Evolutionary conservation across 352 stramenopile species (phyloP).

Genomic region (Phytophthora multivora): DNA sequence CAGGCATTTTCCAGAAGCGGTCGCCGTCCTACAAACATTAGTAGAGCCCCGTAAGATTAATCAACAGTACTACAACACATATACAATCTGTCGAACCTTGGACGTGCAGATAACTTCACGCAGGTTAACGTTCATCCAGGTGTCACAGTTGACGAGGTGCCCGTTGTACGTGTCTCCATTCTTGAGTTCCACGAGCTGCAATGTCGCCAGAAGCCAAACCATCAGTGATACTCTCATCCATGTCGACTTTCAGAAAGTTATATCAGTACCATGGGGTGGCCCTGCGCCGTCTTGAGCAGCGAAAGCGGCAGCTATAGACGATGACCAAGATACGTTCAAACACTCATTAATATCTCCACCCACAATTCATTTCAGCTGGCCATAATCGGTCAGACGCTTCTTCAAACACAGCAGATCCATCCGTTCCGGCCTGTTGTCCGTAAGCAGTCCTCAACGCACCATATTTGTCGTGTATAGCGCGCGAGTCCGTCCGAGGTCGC

Average conservation of each 20-base stretch:
- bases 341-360: constrained; percentile 2
- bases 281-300: constrained; percentile 95
- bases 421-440: neutral
- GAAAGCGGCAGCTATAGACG: constrained; percentile 92
- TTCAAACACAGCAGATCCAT: neutral
- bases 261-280: constrained; percentile 89
- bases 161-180: constrained; percentile 99
- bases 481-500: constrained; percentile 5
- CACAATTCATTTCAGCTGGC: neutral
- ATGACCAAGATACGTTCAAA: constrained; percentile 26
- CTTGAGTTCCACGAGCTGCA: constrained; percentile 98
- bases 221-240: neutral
- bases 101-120: constrained; percentile 99
- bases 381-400: neutral
- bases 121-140: constrained; percentile 99
- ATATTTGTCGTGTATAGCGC: constrained; percentile 19
- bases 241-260: neutral
- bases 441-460: constrained; percentile 16
- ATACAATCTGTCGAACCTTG: constrained; percentile 52
- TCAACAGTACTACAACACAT: neutral
- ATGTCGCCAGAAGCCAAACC: neutral
- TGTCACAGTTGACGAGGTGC: constrained; percentile 96
- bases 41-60: neutral
- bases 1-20: constrained; percentile 98
- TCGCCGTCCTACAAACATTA: constrained; percentile 88